Evolutionary conservation across 1,139 yeast species (phyloP).

Genomic region (Blastobotrys buckinghamii): DNA sequence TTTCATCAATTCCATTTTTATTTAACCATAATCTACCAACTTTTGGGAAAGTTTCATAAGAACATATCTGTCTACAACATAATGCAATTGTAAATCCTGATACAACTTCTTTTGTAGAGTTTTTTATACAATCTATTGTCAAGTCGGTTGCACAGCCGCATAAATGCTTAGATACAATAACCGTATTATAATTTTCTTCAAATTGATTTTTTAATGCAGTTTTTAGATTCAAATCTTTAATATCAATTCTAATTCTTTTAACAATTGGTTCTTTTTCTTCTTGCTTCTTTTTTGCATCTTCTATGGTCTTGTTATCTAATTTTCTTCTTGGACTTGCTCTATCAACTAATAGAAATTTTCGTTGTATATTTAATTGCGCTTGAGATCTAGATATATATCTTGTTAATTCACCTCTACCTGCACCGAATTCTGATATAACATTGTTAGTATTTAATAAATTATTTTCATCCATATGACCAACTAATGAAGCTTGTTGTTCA

Average conservation of each 20-base stretch:
- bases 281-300: slow-evolving; percentile 39
- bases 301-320: slow-evolving; percentile 59
- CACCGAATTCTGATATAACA: slow-evolving; percentile 73
- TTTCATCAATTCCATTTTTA: slow-evolving; percentile 24
- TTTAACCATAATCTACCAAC: slow-evolving; percentile 37
- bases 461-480: slow-evolving; percentile 55
- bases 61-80: slow-evolving; percentile 91
- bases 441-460: slow-evolving; percentile 34
- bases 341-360: slow-evolving; percentile 56
- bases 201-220: not conserved
- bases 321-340: slow-evolving; percentile 76
- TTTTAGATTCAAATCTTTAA: slow-evolving; percentile 62
- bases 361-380: not conserved
- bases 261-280: slow-evolving; percentile 32
- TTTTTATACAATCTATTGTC: slow-evolving; percentile 60
- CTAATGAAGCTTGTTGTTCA: slow-evolving; percentile 72
- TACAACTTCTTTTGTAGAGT: slow-evolving; percentile 35
- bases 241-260: slow-evolving; percentile 63
- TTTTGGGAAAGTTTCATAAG: slow-evolving; percentile 45
- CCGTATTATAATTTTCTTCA: slow-evolving; percentile 28
- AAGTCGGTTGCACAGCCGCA: slow-evolving; percentile 95
- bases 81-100: slow-evolving; percentile 73
- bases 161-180: slow-evolving; percentile 77
- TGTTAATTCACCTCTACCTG: slow-evolving; percentile 83
- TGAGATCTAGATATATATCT: slow-evolving; percentile 43